phyloP scores from a whole-genome alignment of 1,284 basidiomycete genomes.

The Inonotus obliquus region DNA sequence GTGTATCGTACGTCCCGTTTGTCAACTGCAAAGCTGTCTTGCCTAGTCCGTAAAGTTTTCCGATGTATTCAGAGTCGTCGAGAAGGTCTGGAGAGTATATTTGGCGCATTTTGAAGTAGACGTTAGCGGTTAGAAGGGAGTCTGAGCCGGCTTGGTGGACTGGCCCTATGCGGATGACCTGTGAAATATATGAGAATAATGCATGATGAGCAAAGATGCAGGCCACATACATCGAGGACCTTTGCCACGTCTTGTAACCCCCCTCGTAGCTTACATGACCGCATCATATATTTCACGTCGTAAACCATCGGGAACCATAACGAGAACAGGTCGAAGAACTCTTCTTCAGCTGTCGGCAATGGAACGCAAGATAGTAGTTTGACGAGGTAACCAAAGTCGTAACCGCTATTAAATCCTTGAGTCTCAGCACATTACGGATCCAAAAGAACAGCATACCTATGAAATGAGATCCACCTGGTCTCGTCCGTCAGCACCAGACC shows the following conservation, averaged over 20 bases:
- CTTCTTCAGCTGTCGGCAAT: constrained; percentile 84
- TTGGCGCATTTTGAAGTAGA: constrained; percentile 95
- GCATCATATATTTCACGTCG: constrained; percentile 97
- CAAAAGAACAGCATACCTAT: constrained; percentile 61
- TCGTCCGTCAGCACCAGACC: constrained; percentile 89
- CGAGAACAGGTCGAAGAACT: constrained; percentile 85
- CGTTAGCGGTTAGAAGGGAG: constrained; percentile 86
- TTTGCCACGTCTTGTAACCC: constrained; percentile 96
- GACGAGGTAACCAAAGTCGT: constrained; percentile 98
- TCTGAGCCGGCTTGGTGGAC: constrained; percentile 97
- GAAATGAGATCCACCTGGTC: constrained; percentile 97
- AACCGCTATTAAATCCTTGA: constrained; percentile 59
- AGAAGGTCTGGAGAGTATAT: constrained; percentile 86
- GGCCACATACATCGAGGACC: constrained; percentile 68
- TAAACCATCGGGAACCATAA: constrained; percentile 98
- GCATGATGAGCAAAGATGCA: constrained; percentile 19
- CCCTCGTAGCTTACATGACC: constrained; percentile 87
- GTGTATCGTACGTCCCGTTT: constrained; percentile 58
- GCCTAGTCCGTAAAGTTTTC: constrained; percentile 74
- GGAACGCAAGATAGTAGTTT: constrained; percentile 89
- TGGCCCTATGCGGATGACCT: constrained; percentile 87
- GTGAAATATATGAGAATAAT: constrained; percentile 12
- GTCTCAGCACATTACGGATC: not conserved
- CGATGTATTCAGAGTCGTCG: constrained; percentile 74
- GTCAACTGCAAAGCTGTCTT: constrained; percentile 50